Conservation (phyloP, 441 rosid species). For the Pelargonium myrrhifolium region DNA sequence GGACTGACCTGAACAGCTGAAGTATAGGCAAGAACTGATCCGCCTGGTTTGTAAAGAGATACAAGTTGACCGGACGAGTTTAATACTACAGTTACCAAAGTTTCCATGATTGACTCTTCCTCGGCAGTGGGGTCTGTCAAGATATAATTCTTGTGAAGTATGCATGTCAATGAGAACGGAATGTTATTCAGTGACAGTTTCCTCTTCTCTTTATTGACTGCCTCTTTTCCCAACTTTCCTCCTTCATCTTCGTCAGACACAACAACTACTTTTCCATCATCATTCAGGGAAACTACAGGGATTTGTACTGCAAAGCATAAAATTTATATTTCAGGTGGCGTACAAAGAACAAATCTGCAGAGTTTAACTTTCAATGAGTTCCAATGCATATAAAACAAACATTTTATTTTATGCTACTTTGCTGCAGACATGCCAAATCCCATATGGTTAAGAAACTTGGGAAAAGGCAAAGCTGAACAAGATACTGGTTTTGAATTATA, state of each 20-base stretch:
- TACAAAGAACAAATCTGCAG: neutral
- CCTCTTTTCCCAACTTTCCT: slow-evolving; percentile 39
- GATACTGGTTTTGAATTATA: too few species aligned
- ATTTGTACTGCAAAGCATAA: slow-evolving; percentile 55
- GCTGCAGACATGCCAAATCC: neutral
- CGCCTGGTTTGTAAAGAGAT: slow-evolving; percentile 82
- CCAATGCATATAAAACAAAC: neutral
- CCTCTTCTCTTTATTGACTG: slow-evolving; percentile 66
- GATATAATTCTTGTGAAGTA: slow-evolving; percentile 75
- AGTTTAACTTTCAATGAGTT: neutral
- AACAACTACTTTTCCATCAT: slow-evolving; percentile 65
- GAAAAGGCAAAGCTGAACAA: too few species aligned
- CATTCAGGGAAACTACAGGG: slow-evolving; percentile 72
- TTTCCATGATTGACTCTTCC: slow-evolving; percentile 88
- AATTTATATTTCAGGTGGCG: neutral
- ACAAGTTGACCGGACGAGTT: slow-evolving; percentile 70
- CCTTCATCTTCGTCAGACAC: slow-evolving; percentile 38
- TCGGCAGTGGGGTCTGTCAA: slow-evolving; percentile 81
- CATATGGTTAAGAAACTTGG: neutral
- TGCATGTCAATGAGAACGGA: slow-evolving; percentile 72
- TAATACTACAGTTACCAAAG: slow-evolving; percentile 59
- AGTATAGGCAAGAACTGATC: slow-evolving; percentile 57
- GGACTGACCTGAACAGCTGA: slow-evolving; percentile 60
- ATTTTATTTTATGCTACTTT: neutral
- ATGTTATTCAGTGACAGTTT: slow-evolving; percentile 53